These are phyloP conservation scores for Stentor coeruleus DNA, from an alignment of 73 alveolate species.

Conservation along the genomic window DNA sequence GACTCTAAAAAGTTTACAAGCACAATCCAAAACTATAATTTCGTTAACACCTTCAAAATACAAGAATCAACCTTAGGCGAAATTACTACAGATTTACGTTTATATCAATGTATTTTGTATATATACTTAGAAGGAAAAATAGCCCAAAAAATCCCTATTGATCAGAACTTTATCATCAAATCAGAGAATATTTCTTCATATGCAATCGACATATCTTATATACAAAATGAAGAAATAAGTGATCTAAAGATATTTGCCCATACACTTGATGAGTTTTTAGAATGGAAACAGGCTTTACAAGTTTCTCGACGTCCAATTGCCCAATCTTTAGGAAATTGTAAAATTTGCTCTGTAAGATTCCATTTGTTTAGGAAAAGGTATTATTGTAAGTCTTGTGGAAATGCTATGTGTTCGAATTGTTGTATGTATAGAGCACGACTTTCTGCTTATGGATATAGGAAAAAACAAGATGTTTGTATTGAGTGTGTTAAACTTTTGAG, in stretches of 20 bases:
- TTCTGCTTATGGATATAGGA: background rate
- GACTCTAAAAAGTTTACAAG: too few relatives aligned
- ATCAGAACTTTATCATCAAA: background rate
- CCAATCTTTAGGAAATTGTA: background rate
- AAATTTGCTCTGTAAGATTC: background rate
- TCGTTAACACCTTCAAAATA: too few relatives aligned
- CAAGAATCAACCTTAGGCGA: too few relatives aligned
- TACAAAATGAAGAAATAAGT: background rate
- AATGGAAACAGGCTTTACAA: background rate
- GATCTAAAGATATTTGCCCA: background rate
- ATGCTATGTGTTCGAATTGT: background rate
- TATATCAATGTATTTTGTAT: background rate
- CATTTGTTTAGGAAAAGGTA: background rate
- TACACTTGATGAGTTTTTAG: background rate
- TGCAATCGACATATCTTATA: background rate
- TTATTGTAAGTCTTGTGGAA: background rate
- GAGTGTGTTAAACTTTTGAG: background rate
- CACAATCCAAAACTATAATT: too few relatives aligned
- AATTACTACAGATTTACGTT: too few relatives aligned
- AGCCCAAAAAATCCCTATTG: background rate
- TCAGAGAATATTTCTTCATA: background rate
- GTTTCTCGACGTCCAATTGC: background rate
- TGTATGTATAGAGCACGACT: background rate
- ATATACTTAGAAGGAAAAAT: background rate
- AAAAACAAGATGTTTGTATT: background rate